Base-by-base conservation (phyloP, 1,284 basidiomycete genomes). In the Chondrostereum purpureum region DNA sequence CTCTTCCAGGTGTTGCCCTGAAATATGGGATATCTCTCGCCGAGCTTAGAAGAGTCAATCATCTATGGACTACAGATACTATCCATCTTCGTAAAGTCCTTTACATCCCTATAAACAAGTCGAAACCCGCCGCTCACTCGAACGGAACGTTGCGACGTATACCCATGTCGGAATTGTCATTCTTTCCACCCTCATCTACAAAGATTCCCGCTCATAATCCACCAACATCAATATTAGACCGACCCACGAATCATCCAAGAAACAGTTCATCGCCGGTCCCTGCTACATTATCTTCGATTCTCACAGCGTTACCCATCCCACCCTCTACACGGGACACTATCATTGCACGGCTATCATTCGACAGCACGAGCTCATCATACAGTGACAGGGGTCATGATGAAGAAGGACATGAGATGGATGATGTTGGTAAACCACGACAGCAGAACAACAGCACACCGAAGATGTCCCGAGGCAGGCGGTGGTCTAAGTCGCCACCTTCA, bases 1-100 rank as follows among this genome's bases (percentile, higher is more conserved):
- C 91, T 2, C 67, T 95, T 13, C 78, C 89, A 12, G 85, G 89
- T 12, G 83, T 96, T 16, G 83, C 92, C 0, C 69, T 96, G 38
- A 86, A 83, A 53, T 95, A 95, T 60, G 90, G 89, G 3, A 84
- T 93, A 45, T 77, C 83, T 6, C 69, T 94, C 40, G 74, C 88
- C 11, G 82, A 86, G n/a, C 72, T 97, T 11, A 82, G 92, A 39
- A 77, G 80, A 53, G 82, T 81, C 34, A 97, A 97, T 64, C 89
- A 92, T 51, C 70, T 97, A 3, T 96, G 92, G 92, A 65, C 88
- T 1, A 85, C 87, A 12, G 93, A 96, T 60, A 76, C 89, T 0
- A 86, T 97, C 40, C 89, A 94, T 62, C 73, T 92, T 24, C 84
- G 92, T 33, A 82, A 82, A 35, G 72, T 80, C 5, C 77, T 97